These are phyloP conservation scores for Endotrypanum monterogeii DNA, from an alignment of 208 protist genomes.

Conservation along the genomic window DNA sequence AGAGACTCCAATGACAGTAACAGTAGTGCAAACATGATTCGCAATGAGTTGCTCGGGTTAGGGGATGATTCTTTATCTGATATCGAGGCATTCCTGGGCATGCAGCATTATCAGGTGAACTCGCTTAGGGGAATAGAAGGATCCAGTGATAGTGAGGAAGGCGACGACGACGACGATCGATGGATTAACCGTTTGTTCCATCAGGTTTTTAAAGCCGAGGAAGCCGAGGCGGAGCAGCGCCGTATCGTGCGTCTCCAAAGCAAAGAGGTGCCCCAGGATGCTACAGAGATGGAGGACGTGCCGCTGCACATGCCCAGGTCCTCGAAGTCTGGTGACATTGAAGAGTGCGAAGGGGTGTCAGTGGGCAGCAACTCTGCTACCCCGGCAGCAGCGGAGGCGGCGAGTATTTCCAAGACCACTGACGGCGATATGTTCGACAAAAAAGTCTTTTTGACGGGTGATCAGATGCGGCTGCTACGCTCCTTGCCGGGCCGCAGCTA, in stretches of 20 bases:
- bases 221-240: constrained; percentile 16
- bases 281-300: neutral
- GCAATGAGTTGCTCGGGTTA: neutral
- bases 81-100: constrained; percentile 30
- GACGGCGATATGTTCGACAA: constrained; percentile 4
- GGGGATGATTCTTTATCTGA: constrained; percentile 28
- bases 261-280: neutral
- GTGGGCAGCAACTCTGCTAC: neutral
- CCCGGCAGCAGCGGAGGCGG: neutral
- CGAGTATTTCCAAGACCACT: neutral
- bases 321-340: neutral
- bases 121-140: constrained; percentile 2
- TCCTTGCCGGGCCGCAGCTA: constrained; percentile 21
- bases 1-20: neutral
- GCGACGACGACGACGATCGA: constrained; percentile 7
- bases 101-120: constrained; percentile 12
- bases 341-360: neutral
- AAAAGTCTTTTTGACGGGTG: constrained; percentile 8
- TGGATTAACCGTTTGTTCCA: constrained; percentile 23
- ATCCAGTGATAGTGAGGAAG: neutral
- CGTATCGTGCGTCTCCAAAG: constrained; percentile 16
- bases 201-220: constrained; percentile 20
- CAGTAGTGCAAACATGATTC: neutral
- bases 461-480: constrained; percentile 26
- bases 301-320: neutral